A percentile compares a stretch with the other conserved stretches of the same genome.
Evolutionary conservation across 2,329 filamentous ascomycete species (phyloP).

Genomic region (Xylaria sp.): DNA sequence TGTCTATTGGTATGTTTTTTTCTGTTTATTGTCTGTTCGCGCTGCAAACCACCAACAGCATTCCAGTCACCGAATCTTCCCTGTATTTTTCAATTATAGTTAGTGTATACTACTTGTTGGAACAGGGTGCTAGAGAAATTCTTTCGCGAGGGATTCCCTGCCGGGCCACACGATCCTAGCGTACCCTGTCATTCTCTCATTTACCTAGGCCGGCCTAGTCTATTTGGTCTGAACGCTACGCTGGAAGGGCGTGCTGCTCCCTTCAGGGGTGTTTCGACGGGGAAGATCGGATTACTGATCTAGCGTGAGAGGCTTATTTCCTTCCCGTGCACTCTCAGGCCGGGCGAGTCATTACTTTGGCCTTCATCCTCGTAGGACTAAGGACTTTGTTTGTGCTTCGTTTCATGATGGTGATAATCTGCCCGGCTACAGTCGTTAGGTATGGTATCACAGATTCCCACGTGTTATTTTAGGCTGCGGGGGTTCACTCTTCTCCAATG

Average conservation of each 20-base stretch:
- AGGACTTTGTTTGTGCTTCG: not conserved
- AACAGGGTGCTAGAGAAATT: too few relatives aligned
- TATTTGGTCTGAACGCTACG: not conserved
- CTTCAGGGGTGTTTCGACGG: conserved; percentile 16
- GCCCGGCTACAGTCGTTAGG: not conserved
- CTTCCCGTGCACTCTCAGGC: not conserved
- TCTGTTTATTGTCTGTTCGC: not conserved
- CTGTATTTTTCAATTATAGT: not conserved
- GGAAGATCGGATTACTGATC: conserved; percentile 2
- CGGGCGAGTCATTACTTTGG: conserved; percentile 6
- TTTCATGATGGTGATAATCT: conserved; percentile 2
- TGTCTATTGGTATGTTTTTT: not conserved
- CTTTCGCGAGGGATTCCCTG: not conserved
- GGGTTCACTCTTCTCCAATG: not conserved
- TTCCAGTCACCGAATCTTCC: not conserved
- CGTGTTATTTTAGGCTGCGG: not conserved
- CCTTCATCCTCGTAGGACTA: not conserved
- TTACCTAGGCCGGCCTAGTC: not conserved
- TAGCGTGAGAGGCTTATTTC: conserved; percentile 10
- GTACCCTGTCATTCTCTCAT: not conserved
- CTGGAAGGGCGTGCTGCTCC: conserved; percentile 6
- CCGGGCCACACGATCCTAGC: not conserved
- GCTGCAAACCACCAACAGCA: not conserved
- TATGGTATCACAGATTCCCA: not conserved
- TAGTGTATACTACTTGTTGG: not conserved